phyloP scores from a whole-genome alignment of 129 eudicot species.

The Centella asiatica region DNA sequence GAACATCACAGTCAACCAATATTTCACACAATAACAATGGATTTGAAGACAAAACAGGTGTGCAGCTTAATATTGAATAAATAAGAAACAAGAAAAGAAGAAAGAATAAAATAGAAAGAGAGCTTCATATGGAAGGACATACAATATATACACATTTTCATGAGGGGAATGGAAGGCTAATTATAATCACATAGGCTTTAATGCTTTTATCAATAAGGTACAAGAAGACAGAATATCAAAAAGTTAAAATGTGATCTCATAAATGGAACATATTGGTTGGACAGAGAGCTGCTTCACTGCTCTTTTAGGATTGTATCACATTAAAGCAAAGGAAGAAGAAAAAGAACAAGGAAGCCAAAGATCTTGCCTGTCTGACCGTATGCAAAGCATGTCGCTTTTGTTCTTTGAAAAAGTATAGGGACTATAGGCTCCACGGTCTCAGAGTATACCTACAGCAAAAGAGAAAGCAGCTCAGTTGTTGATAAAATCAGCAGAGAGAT shows the following conservation, averaged over 20 bases:
- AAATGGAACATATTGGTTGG: too few species aligned
- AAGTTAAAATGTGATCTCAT: too few species aligned
- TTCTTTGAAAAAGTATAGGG: constrained; percentile 58
- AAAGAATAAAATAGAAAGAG: neutral
- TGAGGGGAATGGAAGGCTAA: neutral
- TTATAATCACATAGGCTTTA: neutral
- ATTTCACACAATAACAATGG: too few species aligned
- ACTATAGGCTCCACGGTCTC: constrained; percentile 68
- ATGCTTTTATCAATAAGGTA: neutral
- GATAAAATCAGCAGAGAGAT: neutral
- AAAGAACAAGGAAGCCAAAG: neutral
- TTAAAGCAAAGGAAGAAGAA: neutral
- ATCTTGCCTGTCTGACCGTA: constrained; percentile 71
- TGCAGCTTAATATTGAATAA: neutral
- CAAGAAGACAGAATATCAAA: too few species aligned
- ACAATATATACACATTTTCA: neutral
- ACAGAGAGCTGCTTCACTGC: neutral
- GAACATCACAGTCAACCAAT: constrained; percentile 1
- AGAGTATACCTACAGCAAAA: constrained; percentile 40
- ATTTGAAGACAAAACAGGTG: neutral
- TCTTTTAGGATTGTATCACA: neutral
- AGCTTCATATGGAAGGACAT: neutral
- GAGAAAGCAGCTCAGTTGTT: neutral
- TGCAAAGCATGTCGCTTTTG: constrained; percentile 90
- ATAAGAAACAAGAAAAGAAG: neutral